Evolutionary conservation across 805 yeast species (phyloP).

Genomic region (Alloascoidea africana): DNA sequence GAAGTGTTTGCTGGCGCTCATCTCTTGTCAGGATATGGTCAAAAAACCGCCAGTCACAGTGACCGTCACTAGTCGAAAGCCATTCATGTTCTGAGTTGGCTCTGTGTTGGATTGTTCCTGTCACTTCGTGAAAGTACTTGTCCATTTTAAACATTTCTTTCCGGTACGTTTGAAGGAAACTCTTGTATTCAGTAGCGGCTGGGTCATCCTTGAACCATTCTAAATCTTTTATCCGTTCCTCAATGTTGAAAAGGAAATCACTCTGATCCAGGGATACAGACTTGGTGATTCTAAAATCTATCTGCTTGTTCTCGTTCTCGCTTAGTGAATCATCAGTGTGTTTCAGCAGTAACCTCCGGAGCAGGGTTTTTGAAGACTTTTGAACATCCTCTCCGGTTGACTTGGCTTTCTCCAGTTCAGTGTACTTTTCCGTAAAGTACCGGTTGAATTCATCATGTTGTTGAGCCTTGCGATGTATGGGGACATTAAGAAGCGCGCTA

Average conservation of each 20-base stretch:
- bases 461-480: too few relatives aligned
- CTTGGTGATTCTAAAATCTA: background rate
- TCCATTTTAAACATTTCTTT: too few relatives aligned
- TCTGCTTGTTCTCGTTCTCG: background rate
- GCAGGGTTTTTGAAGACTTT: background rate
- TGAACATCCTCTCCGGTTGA: background rate
- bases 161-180: too few relatives aligned
- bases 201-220: background rate
- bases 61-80: too few relatives aligned
- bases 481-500: too few relatives aligned
- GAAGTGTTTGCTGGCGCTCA: conserved; percentile 29
- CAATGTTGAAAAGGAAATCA: background rate
- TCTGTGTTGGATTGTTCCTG: conserved; percentile 6
- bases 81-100: conserved; percentile 5
- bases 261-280: background rate
- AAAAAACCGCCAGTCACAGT: conserved; percentile 59
- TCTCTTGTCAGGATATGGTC: conserved; percentile 21
- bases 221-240: background rate
- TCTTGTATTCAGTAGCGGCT: background rate
- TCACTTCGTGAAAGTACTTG: conserved; percentile 12
- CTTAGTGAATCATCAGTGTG: background rate
- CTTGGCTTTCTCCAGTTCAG: too few relatives aligned
- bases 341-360: too few relatives aligned
- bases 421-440: too few relatives aligned
- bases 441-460: background rate